A percentile compares a stretch with the other conserved stretches of the same genome.
Conservation (phyloP, 2,329 filamentous ascomycete species). For the Zasmidium angulare region DNA sequence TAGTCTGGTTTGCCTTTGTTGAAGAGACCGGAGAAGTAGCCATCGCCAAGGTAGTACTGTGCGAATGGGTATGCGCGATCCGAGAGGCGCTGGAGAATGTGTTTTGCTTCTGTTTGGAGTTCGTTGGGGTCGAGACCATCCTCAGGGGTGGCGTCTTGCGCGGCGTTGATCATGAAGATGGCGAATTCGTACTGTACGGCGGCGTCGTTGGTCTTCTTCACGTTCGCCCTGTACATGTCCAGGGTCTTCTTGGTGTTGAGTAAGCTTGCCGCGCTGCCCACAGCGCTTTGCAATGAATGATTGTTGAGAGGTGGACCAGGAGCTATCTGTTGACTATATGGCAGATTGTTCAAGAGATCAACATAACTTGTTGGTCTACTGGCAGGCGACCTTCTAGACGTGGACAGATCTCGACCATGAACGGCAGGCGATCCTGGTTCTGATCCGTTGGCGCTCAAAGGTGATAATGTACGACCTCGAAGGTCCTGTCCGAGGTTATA, state of each 20-base stretch:
- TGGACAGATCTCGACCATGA: conserved; percentile 51
- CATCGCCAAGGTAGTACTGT: conserved; percentile 95
- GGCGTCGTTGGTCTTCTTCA: conserved; percentile 92
- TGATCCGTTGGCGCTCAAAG: conserved; percentile 46
- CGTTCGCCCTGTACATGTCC: conserved; percentile 95
- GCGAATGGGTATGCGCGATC: conserved; percentile 93
- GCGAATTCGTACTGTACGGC: conserved; percentile 96
- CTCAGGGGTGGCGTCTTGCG: conserved; percentile 66
- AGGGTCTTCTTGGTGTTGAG: conserved; percentile 90
- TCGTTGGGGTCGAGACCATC: conserved; percentile 51
- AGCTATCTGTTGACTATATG: conserved; percentile 77
- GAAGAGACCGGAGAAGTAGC: conserved; percentile 90
- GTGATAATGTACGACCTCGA: conserved; percentile 61
- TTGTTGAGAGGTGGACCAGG: conserved; percentile 71
- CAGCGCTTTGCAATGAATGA: conserved; percentile 70
- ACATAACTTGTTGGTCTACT: conserved; percentile 60
- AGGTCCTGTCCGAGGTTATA: conserved; percentile 75
- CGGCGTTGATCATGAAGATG: conserved; percentile 86
- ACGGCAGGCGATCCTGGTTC: conserved; percentile 40
- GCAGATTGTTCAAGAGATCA: conserved; percentile 61
- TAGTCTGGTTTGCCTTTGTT: conserved; percentile 92
- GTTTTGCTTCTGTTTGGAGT: conserved; percentile 80
- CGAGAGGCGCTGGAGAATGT: conserved; percentile 81
- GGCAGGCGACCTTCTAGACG: conserved; percentile 57
- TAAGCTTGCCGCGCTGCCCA: conserved; percentile 88